These are phyloP conservation scores for Pseudocercospora fuligena DNA, from an alignment of 2,329 filamentous ascomycete species.

Conservation along the genomic window DNA sequence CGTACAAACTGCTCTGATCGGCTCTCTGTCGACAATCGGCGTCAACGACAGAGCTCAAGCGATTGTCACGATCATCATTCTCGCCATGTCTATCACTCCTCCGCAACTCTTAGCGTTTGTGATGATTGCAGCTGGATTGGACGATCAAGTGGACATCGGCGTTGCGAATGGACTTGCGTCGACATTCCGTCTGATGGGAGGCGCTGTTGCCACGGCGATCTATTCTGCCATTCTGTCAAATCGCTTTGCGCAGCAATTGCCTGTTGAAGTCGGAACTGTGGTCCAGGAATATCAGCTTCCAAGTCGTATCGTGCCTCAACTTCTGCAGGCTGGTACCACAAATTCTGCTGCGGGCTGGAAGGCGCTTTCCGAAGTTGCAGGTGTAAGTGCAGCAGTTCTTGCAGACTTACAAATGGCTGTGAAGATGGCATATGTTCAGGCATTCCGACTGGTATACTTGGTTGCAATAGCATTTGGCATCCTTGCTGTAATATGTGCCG, in stretches of 20 bases:
- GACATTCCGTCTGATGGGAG: slow-evolving; percentile 26
- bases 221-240: slow-evolving; percentile 24
- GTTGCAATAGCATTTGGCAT: slow-evolving; percentile 23
- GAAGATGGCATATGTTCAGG: slow-evolving; percentile 20
- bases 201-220: slow-evolving; percentile 26
- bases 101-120: slow-evolving; percentile 24
- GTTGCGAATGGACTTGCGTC: slow-evolving; percentile 24
- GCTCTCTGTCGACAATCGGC: slow-evolving; percentile 20
- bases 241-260: slow-evolving; percentile 18
- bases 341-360: slow-evolving; percentile 23
- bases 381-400: background rate
- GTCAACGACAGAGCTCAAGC: slow-evolving; percentile 22
- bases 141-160: slow-evolving; percentile 25
- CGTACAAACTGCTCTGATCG: slow-evolving; percentile 24
- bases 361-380: slow-evolving; percentile 9
- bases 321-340: slow-evolving; percentile 15
- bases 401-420: slow-evolving; percentile 12
- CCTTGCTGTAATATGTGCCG: slow-evolving; percentile 20
- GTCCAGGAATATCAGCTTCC: slow-evolving; percentile 11
- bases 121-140: slow-evolving; percentile 24
- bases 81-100: slow-evolving; percentile 22
- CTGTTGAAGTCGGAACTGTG: slow-evolving; percentile 10
- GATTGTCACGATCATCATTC: slow-evolving; percentile 23
- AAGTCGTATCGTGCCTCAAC: background rate
- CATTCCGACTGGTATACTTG: slow-evolving; percentile 23